Evolutionary conservation across 2,329 filamentous ascomycete species (phyloP).

Genomic region (Dactylellina drechsleri): DNA sequence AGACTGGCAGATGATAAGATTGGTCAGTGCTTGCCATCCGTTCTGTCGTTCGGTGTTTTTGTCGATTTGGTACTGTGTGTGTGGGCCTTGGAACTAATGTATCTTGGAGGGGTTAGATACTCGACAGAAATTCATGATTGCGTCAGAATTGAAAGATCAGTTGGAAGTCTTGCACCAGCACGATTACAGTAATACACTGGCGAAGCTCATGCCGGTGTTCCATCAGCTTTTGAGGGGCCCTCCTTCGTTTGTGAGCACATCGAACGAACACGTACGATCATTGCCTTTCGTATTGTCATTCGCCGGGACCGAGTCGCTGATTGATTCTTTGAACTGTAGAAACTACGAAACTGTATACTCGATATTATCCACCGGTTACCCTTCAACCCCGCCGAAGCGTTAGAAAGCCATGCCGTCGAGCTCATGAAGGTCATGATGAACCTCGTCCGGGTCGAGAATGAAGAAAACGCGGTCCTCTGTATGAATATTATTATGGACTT

Average conservation of each 20-base stretch:
- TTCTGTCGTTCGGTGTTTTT: background rate
- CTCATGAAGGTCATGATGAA: slow-evolving; percentile 90
- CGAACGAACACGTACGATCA: slow-evolving; percentile 79
- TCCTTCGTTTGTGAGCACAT: slow-evolving; percentile 90
- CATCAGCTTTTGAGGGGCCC: slow-evolving; percentile 83
- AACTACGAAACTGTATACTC: slow-evolving; percentile 89
- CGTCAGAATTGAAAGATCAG: slow-evolving; percentile 86
- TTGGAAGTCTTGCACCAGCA: slow-evolving; percentile 84
- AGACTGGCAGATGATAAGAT: slow-evolving; percentile 54
- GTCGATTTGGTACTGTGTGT: background rate
- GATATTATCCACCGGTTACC: slow-evolving; percentile 92
- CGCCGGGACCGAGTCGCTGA: too few species aligned
- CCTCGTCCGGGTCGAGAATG: slow-evolving; percentile 89
- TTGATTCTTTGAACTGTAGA: slow-evolving; percentile 65
- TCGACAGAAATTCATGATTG: slow-evolving; percentile 81
- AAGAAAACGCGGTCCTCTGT: slow-evolving; percentile 97
- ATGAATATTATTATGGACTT: slow-evolving; percentile 99
- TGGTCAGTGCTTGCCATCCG: slow-evolving; percentile 15
- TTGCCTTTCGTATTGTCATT: background rate
- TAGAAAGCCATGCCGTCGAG: slow-evolving; percentile 88
- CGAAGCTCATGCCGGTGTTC: slow-evolving; percentile 89
- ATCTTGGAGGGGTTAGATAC: slow-evolving; percentile 70
- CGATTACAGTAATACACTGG: slow-evolving; percentile 82
- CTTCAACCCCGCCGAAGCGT: slow-evolving; percentile 77
- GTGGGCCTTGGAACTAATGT: background rate